These are phyloP conservation scores for Filosporella fistucella DNA, from an alignment of 495 filamentous ascomycete genomes.

Conservation along the genomic window DNA sequence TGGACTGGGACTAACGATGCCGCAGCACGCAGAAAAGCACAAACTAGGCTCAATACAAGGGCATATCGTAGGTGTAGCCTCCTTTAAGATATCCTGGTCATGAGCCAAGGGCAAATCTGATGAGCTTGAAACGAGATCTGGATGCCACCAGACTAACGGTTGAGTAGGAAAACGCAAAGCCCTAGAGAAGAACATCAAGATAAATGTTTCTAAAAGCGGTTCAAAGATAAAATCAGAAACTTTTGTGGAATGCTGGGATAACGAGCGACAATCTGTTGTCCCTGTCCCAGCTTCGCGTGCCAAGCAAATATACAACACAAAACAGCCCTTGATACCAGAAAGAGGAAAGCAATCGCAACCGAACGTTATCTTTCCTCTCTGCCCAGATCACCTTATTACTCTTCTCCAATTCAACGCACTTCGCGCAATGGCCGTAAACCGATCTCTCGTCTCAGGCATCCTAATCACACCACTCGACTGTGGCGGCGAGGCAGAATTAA, in stretches of 20 bases:
- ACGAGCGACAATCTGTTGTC: constrained; percentile 29
- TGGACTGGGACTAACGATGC: constrained; percentile 40
- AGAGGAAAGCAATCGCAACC: constrained; percentile 25
- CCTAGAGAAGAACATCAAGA: constrained; percentile 27
- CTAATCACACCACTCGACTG: constrained; percentile 27
- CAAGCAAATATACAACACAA: constrained; percentile 36
- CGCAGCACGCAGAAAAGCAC: constrained; percentile 22
- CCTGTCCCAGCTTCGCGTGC: constrained; percentile 29
- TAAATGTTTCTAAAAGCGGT: constrained; percentile 20
- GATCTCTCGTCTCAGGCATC: constrained; percentile 32
- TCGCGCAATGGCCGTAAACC: constrained; percentile 35
- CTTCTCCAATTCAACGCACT: constrained; percentile 43
- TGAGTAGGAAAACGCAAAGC: constrained; percentile 34
- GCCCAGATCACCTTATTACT: constrained; percentile 40
- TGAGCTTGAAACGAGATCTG: constrained; percentile 10
- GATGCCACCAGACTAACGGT: constrained; percentile 24
- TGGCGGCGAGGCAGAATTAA: constrained; percentile 25
- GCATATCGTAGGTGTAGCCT: constrained; percentile 41
- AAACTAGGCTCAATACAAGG: constrained; percentile 38
- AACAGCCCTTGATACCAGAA: constrained; percentile 25
- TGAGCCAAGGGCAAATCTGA: constrained; percentile 19
- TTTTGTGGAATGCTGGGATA: constrained; percentile 36
- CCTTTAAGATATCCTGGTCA: constrained; percentile 21
- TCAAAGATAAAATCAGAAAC: constrained; percentile 28
- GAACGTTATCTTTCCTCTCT: constrained; percentile 35